Conservation (phyloP, 345 rosid species). For the Psidium guajava region DNA sequence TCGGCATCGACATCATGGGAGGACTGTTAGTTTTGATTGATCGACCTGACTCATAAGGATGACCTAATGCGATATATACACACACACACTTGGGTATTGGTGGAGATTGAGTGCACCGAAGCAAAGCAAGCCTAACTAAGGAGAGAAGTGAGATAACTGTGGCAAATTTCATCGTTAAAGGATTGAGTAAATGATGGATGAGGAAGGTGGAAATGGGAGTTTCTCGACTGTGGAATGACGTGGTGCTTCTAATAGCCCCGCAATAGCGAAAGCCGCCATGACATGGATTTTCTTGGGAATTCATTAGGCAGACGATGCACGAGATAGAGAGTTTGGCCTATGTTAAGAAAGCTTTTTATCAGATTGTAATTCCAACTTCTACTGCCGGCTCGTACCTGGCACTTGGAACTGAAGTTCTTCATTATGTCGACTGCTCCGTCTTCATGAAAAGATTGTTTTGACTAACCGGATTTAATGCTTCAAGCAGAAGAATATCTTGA, state of each 20-base stretch:
- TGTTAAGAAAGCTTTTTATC: background rate
- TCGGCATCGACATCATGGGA: background rate
- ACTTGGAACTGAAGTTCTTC: background rate
- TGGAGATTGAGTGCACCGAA: constrained; percentile 8
- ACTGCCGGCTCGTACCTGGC: background rate
- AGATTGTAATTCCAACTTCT: background rate
- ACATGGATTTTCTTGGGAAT: background rate
- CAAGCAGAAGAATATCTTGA: background rate
- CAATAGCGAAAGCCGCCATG: background rate
- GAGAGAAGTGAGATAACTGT: constrained; percentile 6
- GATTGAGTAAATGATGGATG: background rate
- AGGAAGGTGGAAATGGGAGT: background rate
- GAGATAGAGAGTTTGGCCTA: background rate
- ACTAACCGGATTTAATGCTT: background rate
- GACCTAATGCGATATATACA: background rate
- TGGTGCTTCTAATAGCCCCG: background rate
- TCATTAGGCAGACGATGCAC: background rate
- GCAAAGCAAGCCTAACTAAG: constrained; percentile 2
- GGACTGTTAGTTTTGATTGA: too few relatives aligned
- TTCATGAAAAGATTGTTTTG: background rate
- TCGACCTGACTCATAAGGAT: background rate
- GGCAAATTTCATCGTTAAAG: background rate
- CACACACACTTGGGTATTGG: constrained; percentile 9
- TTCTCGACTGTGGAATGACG: background rate
- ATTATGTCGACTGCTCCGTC: background rate